These are phyloP conservation scores for Phytophthora parvispora DNA, from an alignment of 352 stramenopile species.

Conservation along the genomic window DNA sequence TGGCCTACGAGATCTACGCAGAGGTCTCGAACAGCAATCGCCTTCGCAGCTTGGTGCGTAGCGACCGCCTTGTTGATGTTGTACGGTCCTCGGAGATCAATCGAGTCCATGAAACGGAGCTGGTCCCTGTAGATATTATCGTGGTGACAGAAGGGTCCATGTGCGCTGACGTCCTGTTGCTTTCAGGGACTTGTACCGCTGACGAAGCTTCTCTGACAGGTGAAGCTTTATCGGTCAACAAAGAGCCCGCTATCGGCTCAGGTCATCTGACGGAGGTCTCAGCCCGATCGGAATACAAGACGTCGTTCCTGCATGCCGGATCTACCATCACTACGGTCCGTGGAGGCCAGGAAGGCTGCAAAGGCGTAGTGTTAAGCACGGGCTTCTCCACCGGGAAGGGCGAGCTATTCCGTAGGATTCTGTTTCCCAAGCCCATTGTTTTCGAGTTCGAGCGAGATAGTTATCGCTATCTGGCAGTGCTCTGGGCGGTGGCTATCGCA, in stretches of 20 bases:
- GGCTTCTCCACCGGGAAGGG: constrained; percentile 71
- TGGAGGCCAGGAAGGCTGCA: constrained; percentile 11
- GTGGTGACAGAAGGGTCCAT: constrained; percentile 34
- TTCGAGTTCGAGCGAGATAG: constrained; percentile 79
- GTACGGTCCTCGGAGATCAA: constrained; percentile 20
- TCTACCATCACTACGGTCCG: constrained; percentile 37
- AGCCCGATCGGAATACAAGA: constrained; percentile 34
- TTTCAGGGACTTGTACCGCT: constrained; percentile 47
- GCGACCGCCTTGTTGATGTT: constrained; percentile 45
- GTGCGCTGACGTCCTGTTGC: constrained; percentile 53
- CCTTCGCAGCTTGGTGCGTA: constrained; percentile 50
- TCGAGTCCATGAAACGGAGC: constrained; percentile 39
- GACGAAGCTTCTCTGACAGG: constrained; percentile 65
- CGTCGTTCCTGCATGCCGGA: constrained; percentile 45
- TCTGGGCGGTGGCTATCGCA: constrained; percentile 51
- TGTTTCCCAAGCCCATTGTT: constrained; percentile 61
- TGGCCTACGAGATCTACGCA: constrained; percentile 61
- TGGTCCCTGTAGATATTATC: constrained; percentile 67
- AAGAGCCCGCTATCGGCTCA: constrained; percentile 32
- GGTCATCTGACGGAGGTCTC: constrained; percentile 35
- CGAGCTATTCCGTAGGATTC: constrained; percentile 71
- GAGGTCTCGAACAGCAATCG: constrained; percentile 57
- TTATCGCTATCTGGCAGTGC: constrained; percentile 64
- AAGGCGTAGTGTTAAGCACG: constrained; percentile 61
- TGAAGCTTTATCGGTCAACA: constrained; percentile 54